These are phyloP conservation scores for Rutidosis leptorrhynchoides DNA, from an alignment of 129 eudicot species.

Conservation along the genomic window DNA sequence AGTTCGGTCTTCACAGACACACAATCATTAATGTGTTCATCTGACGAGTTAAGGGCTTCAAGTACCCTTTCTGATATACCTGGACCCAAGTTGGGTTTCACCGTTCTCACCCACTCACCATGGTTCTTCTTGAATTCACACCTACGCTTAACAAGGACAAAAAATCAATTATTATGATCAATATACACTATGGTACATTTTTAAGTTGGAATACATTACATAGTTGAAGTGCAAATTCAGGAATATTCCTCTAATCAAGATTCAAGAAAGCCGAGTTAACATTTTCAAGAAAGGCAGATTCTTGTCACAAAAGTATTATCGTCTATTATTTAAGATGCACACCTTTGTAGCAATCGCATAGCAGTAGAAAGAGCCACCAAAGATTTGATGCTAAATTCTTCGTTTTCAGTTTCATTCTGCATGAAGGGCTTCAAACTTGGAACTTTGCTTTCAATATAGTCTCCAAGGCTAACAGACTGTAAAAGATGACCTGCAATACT, in stretches of 20 bases:
- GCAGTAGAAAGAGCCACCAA: slow-evolving; percentile 79
- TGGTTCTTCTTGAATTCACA: slow-evolving; percentile 89
- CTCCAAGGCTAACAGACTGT: slow-evolving; percentile 48
- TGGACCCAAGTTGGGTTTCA: slow-evolving; percentile 73
- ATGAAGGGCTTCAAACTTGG: slow-evolving; percentile 70
- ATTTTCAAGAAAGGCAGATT: background rate
- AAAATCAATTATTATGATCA: background rate
- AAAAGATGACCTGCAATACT: slow-evolving; percentile 48
- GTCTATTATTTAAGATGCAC: background rate
- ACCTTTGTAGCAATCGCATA: slow-evolving; percentile 81
- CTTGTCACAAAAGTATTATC: background rate
- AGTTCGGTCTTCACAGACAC: slow-evolving; percentile 51
- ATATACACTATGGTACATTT: background rate
- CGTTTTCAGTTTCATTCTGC: slow-evolving; percentile 27
- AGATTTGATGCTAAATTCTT: slow-evolving; percentile 56
- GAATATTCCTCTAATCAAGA: background rate
- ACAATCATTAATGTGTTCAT: slow-evolving; percentile 47
- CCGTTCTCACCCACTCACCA: slow-evolving; percentile 72
- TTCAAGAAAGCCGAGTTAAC: background rate
- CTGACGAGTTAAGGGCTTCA: slow-evolving; percentile 59
- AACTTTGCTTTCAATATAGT: slow-evolving; percentile 55
- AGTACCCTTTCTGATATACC: slow-evolving; percentile 69
- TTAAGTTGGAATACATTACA: background rate
- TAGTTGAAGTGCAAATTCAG: background rate
- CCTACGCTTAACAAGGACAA: slow-evolving; percentile 35